Evolutionary conservation across 108 stramenopile genomes (phyloP).

Genomic region (Cyclostephanos tholiformis): DNA sequence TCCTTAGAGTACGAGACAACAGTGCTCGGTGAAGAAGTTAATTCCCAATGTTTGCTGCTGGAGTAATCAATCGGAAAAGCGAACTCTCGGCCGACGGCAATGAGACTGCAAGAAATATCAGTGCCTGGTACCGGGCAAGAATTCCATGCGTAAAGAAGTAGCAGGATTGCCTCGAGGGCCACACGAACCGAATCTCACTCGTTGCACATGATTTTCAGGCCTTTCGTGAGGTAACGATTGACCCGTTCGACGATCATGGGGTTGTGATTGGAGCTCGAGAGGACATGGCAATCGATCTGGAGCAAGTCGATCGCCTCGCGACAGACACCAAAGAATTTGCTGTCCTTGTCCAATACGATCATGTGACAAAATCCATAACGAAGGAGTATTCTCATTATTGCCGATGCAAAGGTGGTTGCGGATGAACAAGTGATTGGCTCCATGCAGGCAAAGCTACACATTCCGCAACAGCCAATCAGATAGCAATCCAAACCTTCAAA

Average conservation of each 20-base stretch:
- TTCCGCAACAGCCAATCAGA: too few species aligned
- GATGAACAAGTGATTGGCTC: not conserved
- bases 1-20: too few species aligned
- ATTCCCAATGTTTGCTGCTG: too few species aligned
- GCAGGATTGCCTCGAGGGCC: too few species aligned
- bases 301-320: not conserved
- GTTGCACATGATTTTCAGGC: not conserved
- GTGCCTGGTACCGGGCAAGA: too few species aligned
- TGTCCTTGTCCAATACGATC: constrained; percentile 5
- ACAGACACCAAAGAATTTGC: constrained; percentile 5
- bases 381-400: constrained; percentile 6
- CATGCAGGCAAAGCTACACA: not conserved
- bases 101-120: too few species aligned
- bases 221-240: constrained; percentile 4
- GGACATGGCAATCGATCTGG: not conserved
- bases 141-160: too few species aligned
- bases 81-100: too few species aligned
- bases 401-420: constrained; percentile 2
- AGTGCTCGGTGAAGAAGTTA: too few species aligned
- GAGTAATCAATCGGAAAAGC: too few species aligned
- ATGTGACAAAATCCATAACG: too few species aligned
- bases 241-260: constrained; percentile 3
- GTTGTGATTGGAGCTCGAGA: not conserved
- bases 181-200: not conserved
- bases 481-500: too few species aligned